Base-by-base conservation (phyloP, 306 rosid species). In the Coriaria nepalensis region DNA sequence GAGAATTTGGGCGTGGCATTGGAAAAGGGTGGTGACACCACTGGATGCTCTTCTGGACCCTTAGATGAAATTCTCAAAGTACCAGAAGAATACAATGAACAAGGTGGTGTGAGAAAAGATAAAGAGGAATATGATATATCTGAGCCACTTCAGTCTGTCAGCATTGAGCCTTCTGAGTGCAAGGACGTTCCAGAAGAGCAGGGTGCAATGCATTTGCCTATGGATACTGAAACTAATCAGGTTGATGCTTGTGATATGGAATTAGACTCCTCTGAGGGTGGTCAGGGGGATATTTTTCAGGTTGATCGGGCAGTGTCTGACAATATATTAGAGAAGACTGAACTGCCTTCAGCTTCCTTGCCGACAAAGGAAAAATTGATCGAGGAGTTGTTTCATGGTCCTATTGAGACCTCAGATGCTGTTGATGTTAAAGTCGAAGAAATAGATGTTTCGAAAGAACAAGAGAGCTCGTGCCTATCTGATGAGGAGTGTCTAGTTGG, bases 201-300 rank as follows among this genome's bases (percentile, higher is more conserved):
- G 15, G 49, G 37, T 10, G 66, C 13, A 38, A 68, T 36, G 7
- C 42, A 49, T 50, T 37, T 34, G 36, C 20, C 35, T 38, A 56
- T 14, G 38, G 49, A 43, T 50, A 51, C 32, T 43, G 43, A 51
- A 63, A 32, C 36, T 45, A 10, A 47, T 50, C 43, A 13, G 55
- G 58, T 8, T 33, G 60, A 50, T 6, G 51, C 14, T 53, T 49
- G 65, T 50, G 44, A 39, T 29, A 65, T 45, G 80, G 67, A 69
- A 35, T 41, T 51, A 39, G 68, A 51, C 57, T 52, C 49, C 34
- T 38, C 69, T 35, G 58, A 45, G 55, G 50, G 55, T 60, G 64
- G 40, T 13, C 50, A 47, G 12, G 35, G 44, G 55, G 59, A 49
- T 59, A 50, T 43, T 49, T 56, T 61, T 45, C 49, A 49, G 61